A percentile compares a stretch with the other conserved stretches of the same genome.
Conservation (phyloP, 2,329 filamentous ascomycete genomes). For the Diaporthe ampelina region DNA sequence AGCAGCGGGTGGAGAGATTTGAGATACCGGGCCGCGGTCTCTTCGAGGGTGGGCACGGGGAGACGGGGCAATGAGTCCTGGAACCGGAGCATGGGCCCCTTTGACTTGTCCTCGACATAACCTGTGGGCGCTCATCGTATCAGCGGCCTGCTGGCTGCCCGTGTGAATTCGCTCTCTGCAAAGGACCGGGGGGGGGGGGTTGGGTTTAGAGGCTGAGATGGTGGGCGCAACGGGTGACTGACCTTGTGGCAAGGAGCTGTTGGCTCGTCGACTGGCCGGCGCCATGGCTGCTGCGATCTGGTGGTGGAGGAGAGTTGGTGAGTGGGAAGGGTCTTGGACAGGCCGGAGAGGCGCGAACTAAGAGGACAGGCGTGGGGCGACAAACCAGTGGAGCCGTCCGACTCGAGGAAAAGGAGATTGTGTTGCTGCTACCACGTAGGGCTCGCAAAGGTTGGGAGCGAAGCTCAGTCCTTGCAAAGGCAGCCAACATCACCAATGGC, state of each 20-base stretch:
- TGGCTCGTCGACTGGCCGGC: slow-evolving; percentile 65
- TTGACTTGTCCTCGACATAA: slow-evolving; percentile 84
- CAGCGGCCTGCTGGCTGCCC: slow-evolving; percentile 36
- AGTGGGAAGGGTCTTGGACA: slow-evolving; percentile 6
- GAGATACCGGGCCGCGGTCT: slow-evolving; percentile 84
- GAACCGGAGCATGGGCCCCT: slow-evolving; percentile 85
- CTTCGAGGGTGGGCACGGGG: slow-evolving; percentile 85
- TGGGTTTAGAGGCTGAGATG: no score
- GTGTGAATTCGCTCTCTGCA: background rate
- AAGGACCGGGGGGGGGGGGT: background rate
- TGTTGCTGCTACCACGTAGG: slow-evolving; percentile 38
- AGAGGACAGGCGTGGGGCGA: slow-evolving; percentile 31
- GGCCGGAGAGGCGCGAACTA: slow-evolving; percentile 29
- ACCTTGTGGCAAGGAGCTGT: slow-evolving; percentile 70
- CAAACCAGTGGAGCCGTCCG: slow-evolving; percentile 46
- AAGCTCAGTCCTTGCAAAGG: slow-evolving; percentile 53
- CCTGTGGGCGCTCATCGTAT: slow-evolving; percentile 59
- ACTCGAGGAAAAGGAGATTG: slow-evolving; percentile 45
- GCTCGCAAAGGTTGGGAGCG: slow-evolving; percentile 46
- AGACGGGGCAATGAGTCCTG: slow-evolving; percentile 87
- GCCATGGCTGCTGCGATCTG: slow-evolving; percentile 63
- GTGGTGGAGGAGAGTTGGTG: background rate
- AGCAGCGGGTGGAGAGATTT: slow-evolving; percentile 84
- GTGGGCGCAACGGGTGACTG: slow-evolving; percentile 43
- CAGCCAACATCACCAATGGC: slow-evolving; percentile 53